Conservation (phyloP, 2,329 filamentous ascomycete genomes). For the Hansfordia pulvinata region DNA sequence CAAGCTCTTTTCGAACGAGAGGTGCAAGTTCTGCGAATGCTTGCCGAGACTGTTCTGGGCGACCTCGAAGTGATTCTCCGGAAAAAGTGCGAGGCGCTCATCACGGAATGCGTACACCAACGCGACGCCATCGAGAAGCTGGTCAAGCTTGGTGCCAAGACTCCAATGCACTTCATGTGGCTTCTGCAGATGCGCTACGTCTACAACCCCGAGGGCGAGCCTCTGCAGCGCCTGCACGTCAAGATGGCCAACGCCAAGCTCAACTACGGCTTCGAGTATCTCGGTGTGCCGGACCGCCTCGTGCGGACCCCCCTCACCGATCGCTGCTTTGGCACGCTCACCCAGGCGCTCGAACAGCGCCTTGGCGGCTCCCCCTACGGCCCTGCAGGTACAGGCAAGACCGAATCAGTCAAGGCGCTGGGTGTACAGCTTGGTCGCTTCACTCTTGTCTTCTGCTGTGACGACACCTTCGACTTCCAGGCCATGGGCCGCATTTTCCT, state of each 20-base stretch:
- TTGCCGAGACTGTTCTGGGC: slow-evolving; percentile 79
- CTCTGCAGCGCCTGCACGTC: slow-evolving; percentile 69
- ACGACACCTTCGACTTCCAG: slow-evolving; percentile 99
- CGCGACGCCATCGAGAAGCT: slow-evolving; percentile 86
- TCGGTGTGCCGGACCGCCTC: slow-evolving; percentile 90
- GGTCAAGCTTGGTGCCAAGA: slow-evolving; percentile 58
- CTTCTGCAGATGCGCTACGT: slow-evolving; percentile 94
- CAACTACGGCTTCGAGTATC: slow-evolving; percentile 94
- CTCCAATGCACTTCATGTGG: slow-evolving; percentile 78
- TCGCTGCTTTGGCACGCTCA: slow-evolving; percentile 94
- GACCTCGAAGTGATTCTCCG: slow-evolving; percentile 77
- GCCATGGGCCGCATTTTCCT: slow-evolving; percentile 99
- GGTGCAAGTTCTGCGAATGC: slow-evolving; percentile 69
- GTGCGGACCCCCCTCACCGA: slow-evolving; percentile 95
- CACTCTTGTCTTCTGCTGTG: slow-evolving; percentile 97
- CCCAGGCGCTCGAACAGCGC: slow-evolving; percentile 86
- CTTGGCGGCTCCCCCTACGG: slow-evolving; percentile 95
- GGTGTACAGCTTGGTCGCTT: slow-evolving; percentile 94
- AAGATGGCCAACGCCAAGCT: slow-evolving; percentile 95
- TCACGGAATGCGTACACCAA: slow-evolving; percentile 97
- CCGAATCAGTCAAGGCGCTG: slow-evolving; percentile 95
- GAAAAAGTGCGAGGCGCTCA: slow-evolving; percentile 96
- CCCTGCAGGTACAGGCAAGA: slow-evolving; percentile 95
- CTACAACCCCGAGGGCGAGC: slow-evolving; percentile 71
- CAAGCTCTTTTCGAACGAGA: slow-evolving; percentile 65